Evolutionary conservation across 2,329 filamentous ascomycete species (phyloP).

Genomic region (Neonectria hederae): DNA sequence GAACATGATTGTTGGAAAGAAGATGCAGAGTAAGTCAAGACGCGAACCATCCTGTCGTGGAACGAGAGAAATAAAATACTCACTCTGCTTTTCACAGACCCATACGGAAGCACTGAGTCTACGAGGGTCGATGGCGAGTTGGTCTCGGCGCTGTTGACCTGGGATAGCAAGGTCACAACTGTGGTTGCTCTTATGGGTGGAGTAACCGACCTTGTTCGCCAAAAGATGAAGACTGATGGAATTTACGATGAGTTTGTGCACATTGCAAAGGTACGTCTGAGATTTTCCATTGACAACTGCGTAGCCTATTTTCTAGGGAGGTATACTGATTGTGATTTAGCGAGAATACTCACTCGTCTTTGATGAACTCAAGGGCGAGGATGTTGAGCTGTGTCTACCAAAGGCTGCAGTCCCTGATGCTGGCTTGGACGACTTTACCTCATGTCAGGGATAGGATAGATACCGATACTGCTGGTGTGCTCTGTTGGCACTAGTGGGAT

Average conservation of each 20-base stretch:
- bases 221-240: slow-evolving; percentile 49
- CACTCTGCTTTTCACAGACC: slow-evolving; percentile 35
- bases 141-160: slow-evolving; percentile 52
- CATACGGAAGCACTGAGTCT: slow-evolving; percentile 54
- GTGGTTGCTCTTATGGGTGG: slow-evolving; percentile 52
- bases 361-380: slow-evolving; percentile 42
- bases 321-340: slow-evolving; percentile 23
- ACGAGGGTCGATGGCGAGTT: slow-evolving; percentile 51
- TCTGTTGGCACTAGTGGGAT: neutral
- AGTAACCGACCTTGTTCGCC: slow-evolving; percentile 49
- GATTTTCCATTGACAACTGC: too few species aligned
- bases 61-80: neutral
- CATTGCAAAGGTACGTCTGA: slow-evolving; percentile 39
- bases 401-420: slow-evolving; percentile 35
- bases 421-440: slow-evolving; percentile 41
- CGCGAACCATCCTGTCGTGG: neutral
- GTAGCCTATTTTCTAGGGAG: too few species aligned
- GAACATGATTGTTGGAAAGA: slow-evolving; percentile 53
- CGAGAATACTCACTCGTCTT: slow-evolving; percentile 45
- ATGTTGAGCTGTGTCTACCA: slow-evolving; percentile 44
- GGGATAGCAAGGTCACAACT: slow-evolving; percentile 56
- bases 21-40: slow-evolving; percentile 53
- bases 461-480: neutral
- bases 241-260: slow-evolving; percentile 51
- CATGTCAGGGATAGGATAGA: slow-evolving; percentile 4